Evolutionary conservation across 1,284 basidiomycete species (phyloP).

Genomic region (Volvariella surrecta): DNA sequence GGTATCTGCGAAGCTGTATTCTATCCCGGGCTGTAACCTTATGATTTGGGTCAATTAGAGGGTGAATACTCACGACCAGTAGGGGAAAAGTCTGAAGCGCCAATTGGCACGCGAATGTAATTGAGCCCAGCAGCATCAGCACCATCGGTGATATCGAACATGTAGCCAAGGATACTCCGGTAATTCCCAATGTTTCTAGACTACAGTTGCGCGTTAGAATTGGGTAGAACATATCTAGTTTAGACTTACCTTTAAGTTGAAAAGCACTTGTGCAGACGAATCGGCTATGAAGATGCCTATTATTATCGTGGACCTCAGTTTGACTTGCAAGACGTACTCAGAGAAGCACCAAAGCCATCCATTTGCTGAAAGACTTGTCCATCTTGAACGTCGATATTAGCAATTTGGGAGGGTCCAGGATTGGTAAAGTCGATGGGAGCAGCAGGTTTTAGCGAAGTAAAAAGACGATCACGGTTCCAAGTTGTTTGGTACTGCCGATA

Average conservation of each 20-base stretch:
- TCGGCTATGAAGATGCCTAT: conserved; percentile 28
- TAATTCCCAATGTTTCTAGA: conserved; percentile 35
- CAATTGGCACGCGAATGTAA: conserved; percentile 41
- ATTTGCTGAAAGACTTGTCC: conserved; percentile 33
- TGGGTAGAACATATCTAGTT: background rate
- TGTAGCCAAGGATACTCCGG: conserved; percentile 31
- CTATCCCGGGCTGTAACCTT: conserved; percentile 17
- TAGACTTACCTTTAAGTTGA: conserved; percentile 36
- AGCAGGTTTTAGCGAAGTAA: conserved; percentile 35
- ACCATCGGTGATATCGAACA: conserved; percentile 38
- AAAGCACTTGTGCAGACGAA: conserved; percentile 39
- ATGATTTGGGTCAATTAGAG: background rate
- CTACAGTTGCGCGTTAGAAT: conserved; percentile 13
- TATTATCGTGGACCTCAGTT: conserved; percentile 1
- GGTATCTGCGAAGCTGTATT: conserved; percentile 40
- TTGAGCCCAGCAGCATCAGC: conserved; percentile 41
- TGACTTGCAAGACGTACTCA: conserved; percentile 28
- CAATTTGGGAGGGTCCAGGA: conserved; percentile 33
- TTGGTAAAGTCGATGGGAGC: conserved; percentile 46
- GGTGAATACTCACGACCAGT: conserved; percentile 17
- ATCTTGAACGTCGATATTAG: conserved; percentile 41
- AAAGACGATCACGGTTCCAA: conserved; percentile 44
- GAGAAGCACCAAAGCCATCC: conserved; percentile 40
- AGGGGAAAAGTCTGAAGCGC: conserved; percentile 47
- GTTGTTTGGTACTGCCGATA: conserved; percentile 56